Evolutionary conservation across 768 basidiomycete genomes (phyloP).

Genomic region (Coprinopsis sp.): DNA sequence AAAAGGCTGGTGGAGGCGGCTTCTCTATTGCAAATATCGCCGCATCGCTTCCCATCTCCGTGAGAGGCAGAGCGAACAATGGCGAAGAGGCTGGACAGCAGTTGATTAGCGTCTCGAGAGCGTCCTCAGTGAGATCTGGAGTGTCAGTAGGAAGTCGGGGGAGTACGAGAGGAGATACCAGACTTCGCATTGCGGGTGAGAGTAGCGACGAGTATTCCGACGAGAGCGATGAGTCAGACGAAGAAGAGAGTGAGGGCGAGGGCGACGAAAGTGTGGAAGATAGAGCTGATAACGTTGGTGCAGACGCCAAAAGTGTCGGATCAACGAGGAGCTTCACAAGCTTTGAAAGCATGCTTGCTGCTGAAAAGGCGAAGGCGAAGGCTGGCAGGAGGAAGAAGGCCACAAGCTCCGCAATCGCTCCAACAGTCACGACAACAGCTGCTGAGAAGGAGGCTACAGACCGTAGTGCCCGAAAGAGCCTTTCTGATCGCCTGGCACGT

Average conservation of each 20-base stretch:
- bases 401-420: conserved; percentile 8
- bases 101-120: conserved; percentile 41
- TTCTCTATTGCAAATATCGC: conserved; percentile 80
- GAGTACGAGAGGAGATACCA: too few relatives aligned
- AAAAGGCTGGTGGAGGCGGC: conserved; percentile 44
- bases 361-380: conserved; percentile 26
- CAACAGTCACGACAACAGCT: neutral
- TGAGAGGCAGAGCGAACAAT: conserved; percentile 32
- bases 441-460: conserved; percentile 4
- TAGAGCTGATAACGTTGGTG: conserved; percentile 32
- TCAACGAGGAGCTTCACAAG: conserved; percentile 79
- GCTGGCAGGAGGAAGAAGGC: conserved; percentile 18
- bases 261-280: conserved; percentile 30
- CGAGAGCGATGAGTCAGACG: conserved; percentile 24
- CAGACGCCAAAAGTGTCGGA: conserved; percentile 32
- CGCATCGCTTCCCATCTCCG: conserved; percentile 52
- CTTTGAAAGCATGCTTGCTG: conserved; percentile 82
- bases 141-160: conserved; percentile 14
- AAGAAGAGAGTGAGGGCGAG: conserved; percentile 23
- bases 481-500: conserved; percentile 78
- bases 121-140: conserved; percentile 27
- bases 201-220: conserved; percentile 34
- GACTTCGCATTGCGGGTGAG: conserved; percentile 42
- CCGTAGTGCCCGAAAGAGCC: conserved; percentile 49
- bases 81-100: conserved; percentile 42